phyloP scores from a whole-genome alignment of 345 rosid genomes.

The Fremontodendron californicum region DNA sequence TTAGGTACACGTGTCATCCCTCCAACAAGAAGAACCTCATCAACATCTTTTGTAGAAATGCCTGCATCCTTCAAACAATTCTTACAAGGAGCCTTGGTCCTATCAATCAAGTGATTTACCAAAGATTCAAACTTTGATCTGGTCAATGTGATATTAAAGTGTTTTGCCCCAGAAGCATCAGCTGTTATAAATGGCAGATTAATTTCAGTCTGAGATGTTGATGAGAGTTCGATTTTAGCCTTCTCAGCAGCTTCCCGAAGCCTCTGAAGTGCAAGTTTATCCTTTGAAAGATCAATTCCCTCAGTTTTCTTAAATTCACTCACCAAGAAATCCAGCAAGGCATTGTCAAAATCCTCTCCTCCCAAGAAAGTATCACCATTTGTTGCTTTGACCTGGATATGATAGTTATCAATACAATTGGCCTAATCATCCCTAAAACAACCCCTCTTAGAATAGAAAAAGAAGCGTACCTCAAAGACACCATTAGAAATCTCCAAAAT shows the following conservation, averaged over 20 bases:
- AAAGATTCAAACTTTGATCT: conserved; percentile 68
- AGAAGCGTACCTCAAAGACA: conserved; percentile 64
- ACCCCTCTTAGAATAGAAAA: neutral
- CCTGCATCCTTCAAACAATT: conserved; percentile 85
- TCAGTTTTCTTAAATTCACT: conserved; percentile 73
- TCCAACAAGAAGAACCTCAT: conserved; percentile 84
- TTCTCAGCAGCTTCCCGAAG: conserved; percentile 84
- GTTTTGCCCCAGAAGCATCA: conserved; percentile 81
- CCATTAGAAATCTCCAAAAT: conserved; percentile 89
- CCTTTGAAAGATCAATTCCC: conserved; percentile 68
- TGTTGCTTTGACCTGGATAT: conserved; percentile 75
- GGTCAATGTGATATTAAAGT: conserved; percentile 74
- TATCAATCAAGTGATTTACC: conserved; percentile 70
- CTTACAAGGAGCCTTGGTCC: conserved; percentile 66
- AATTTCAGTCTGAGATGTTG: conserved; percentile 79
- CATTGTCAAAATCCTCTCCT: conserved; percentile 79
- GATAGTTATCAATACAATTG: neutral
- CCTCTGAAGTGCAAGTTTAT: conserved; percentile 83
- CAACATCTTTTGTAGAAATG: conserved; percentile 58
- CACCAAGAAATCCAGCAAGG: conserved; percentile 69
- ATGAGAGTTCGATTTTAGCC: conserved; percentile 87
- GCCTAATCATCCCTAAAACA: neutral
- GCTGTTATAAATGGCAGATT: conserved; percentile 86
- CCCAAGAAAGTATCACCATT: conserved; percentile 97
- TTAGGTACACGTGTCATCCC: conserved; percentile 99